These are phyloP conservation scores for Boeremia exigua DNA, from an alignment of 2,329 filamentous ascomycete species.

Conservation along the genomic window DNA sequence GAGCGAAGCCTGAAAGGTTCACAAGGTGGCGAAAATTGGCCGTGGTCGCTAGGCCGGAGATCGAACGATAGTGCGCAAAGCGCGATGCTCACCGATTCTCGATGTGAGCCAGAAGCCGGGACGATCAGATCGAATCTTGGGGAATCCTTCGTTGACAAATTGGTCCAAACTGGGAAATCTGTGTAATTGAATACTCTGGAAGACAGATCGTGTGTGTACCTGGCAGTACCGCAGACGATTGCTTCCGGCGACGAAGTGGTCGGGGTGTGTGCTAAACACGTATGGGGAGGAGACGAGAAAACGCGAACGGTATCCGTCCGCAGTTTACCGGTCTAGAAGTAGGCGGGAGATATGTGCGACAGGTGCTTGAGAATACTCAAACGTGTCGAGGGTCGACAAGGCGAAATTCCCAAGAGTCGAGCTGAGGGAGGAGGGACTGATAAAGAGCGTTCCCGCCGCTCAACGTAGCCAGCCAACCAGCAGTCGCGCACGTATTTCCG, in stretches of 20 bases:
- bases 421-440: constrained; percentile 5
- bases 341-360: neutral
- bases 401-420: neutral
- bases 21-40: neutral
- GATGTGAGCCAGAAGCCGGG: constrained; percentile 17
- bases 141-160: neutral
- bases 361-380: neutral
- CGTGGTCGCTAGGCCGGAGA: constrained; percentile 16
- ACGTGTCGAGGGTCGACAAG: neutral
- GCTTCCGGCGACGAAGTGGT: constrained; percentile 9
- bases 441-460: constrained; percentile 9
- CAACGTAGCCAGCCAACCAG: constrained; percentile 6
- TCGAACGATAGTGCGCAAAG: constrained; percentile 17
- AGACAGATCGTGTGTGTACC: constrained; percentile 18
- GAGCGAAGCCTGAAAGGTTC: neutral
- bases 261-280: constrained; percentile 7
- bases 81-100: constrained; percentile 22
- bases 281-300: neutral
- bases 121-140: constrained; percentile 16
- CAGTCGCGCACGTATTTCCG: constrained; percentile 9
- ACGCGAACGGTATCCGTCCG: constrained; percentile 10
- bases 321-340: neutral
- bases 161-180: neutral
- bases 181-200: constrained; percentile 3
- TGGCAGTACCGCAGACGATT: constrained; percentile 22